Evolutionary conservation across 169 alveolate genomes (phyloP), one percentile per base, ranked within the genome.

Genomic region (Babesia caballi): DNA sequence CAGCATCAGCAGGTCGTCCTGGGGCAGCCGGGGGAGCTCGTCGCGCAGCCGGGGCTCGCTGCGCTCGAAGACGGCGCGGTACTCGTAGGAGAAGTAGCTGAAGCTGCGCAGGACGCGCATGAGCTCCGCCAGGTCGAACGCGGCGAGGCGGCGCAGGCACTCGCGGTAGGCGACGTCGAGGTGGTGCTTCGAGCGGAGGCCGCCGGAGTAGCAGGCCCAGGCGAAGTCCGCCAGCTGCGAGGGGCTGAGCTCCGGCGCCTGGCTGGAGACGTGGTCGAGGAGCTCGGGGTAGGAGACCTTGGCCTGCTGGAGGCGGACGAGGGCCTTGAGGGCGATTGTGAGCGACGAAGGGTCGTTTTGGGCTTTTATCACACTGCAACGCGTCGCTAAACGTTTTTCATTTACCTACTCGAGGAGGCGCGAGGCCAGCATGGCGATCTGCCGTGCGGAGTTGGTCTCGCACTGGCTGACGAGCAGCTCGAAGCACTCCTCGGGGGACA

Each of bases 51-150:
- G 12, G 8, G 36, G 49, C 49, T 33, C 28, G 23, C 66, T 40
- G 11, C 15, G 30, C 50, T 65, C 56, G 65, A 67, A 80, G n/a
- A 61, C 66, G 9, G 38, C 83, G 30, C 72, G 57, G 40, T 80
- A 80, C 65, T 80, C 88, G 52, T 59, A 61, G 17, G 88, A 57
- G 54, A 69, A 80, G 69, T 66, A 67, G 56, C 78, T 59, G 46
- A 68, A 61, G 36, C 83, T 42, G 19, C 69, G 47, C 50, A 80
- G 32, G n/a, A 80, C 60, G 28, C 63, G 67, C 78, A 80, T 14
- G n/a, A 61, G 60, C 17, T 53, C 38, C 17, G 47, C 36, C 14
- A 69, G 35, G 30, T 71, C 69, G 42, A 80, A 50, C 42, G 54
- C 83, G 40, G 47, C 27, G 25, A 69, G 35, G 4, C 88, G 33